Base-by-base conservation (phyloP, 2,329 filamentous ascomycete genomes). In the Dendrostoma leiphaemia region DNA sequence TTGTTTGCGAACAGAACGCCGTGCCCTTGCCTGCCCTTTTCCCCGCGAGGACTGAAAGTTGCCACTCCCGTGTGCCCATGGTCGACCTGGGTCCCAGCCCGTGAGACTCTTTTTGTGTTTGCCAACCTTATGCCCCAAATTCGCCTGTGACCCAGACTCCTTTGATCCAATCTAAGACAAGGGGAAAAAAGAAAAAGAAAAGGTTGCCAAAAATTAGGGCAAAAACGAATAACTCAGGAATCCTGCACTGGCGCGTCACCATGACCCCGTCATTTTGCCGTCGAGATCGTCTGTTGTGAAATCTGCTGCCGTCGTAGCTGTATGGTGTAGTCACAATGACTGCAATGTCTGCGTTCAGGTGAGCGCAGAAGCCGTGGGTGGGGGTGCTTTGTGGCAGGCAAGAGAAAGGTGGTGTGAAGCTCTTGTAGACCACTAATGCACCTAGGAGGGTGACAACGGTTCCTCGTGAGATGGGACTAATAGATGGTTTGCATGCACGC, bases 371-470 rank as follows among this genome's bases (percentile, higher is more conserved):
- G 15, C 10, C 10, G 44, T 29, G 24, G n/a, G 23, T 21, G 13
- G 37, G n/a, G n/a, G n/a, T n/a, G n/a, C n/a, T 13, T n/a, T 7
- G 32, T 46, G 44, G 44, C 35, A 52, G 53, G 53, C 44, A 53
- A 26, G 32, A 32, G 31, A 12, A 48, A 37, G 50, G 28, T 49
- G 54, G 54, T 54, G 54, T 49, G 46, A 37, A 54, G 32, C 7
- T 21, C 40, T 37, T 49, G 54, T 41, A 50, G 51, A 26, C 45
- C 38, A 41, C 54, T 57, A 57, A 53, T 57, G 54, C 54, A 54
- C 38, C 37, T 38, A 13, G 44, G 21, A 40, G 43, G 17, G 17
- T 54, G 46, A 45, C 46, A 53, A 28, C 41, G 28, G 50, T 49
- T 56, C 31, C 44, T 44, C 40, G 21, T 41, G 37, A 35, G 26